Evolutionary conservation across 2,329 filamentous ascomycete species (phyloP).

Genomic region (Penicillium sp.): DNA sequence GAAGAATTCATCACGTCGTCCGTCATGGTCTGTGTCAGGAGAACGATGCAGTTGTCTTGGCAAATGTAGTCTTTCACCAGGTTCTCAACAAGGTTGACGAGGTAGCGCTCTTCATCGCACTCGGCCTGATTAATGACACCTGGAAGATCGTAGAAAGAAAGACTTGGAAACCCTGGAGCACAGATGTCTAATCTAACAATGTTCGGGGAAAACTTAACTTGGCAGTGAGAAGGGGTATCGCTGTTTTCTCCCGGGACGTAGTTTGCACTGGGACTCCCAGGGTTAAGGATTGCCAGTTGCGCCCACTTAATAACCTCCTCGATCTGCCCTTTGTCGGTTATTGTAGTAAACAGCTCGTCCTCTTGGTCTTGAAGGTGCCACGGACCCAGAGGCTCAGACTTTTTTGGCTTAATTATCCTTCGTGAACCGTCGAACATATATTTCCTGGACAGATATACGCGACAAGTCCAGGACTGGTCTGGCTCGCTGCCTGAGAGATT

Average conservation of each 20-base stretch:
- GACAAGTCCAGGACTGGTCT: conserved; percentile 65
- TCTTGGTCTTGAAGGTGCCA: conserved; percentile 62
- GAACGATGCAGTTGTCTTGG: conserved; percentile 72
- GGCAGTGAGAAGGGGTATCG: conserved; percentile 33
- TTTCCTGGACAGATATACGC: conserved; percentile 68
- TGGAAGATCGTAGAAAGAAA: conserved; percentile 85
- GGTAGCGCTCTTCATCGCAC: conserved; percentile 66
- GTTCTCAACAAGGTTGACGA: conserved; percentile 74
- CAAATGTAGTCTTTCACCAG: conserved; percentile 72
- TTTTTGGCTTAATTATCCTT: conserved; percentile 53
- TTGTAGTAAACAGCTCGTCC: conserved; percentile 64
- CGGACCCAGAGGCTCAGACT: conserved; percentile 63
- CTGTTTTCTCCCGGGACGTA: conserved; percentile 60
- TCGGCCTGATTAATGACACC: conserved; percentile 77
- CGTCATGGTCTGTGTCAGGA: conserved; percentile 79
- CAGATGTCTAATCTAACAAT: conserved; percentile 77
- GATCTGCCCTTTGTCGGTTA: conserved; percentile 66
- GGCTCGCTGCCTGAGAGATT: conserved; percentile 63
- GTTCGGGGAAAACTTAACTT: conserved; percentile 80
- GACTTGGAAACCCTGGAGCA: conserved; percentile 70
- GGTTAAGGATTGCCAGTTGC: conserved; percentile 78
- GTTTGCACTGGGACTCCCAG: conserved; percentile 55
- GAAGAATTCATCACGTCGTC: conserved; percentile 77
- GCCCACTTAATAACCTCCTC: conserved; percentile 73
- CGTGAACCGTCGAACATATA: conserved; percentile 57